Conservation (phyloP, 306 rosid genomes). For the Dalbergia cochinchinensis region DNA sequence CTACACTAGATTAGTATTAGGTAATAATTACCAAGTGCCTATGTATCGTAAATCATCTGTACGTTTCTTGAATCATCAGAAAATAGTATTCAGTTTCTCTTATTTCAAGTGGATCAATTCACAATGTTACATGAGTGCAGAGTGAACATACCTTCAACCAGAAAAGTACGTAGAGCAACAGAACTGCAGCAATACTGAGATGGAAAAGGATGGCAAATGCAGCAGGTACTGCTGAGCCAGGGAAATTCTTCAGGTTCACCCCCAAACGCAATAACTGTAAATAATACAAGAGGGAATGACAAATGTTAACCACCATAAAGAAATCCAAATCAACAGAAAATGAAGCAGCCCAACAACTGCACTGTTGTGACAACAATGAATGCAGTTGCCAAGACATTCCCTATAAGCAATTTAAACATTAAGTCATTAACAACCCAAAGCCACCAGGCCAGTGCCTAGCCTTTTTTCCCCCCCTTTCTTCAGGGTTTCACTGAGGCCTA, state of each 20-base stretch:
- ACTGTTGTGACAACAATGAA: background rate
- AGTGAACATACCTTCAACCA: slow-evolving; percentile 89
- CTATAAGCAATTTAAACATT: slow-evolving; percentile 15
- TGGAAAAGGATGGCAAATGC: slow-evolving; percentile 79
- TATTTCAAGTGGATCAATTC: background rate
- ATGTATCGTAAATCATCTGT: too few relatives aligned
- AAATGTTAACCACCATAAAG: slow-evolving; percentile 17
- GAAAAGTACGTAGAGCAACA: slow-evolving; percentile 83
- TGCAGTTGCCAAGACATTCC: slow-evolving; percentile 6
- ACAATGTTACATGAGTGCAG: background rate
- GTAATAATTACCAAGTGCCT: too few relatives aligned
- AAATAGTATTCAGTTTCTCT: too few relatives aligned
- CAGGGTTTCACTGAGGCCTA: background rate
- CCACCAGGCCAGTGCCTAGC: slow-evolving; percentile 3
- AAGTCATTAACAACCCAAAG: background rate
- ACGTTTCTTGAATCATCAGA: too few relatives aligned
- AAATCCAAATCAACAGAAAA: slow-evolving; percentile 15
- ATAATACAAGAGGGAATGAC: slow-evolving; percentile 42
- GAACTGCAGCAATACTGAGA: slow-evolving; percentile 77
- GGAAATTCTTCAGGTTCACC: slow-evolving; percentile 91
- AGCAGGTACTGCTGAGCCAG: slow-evolving; percentile 72
- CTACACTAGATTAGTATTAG: too few relatives aligned
- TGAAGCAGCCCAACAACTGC: background rate
- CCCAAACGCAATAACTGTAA: slow-evolving; percentile 77
- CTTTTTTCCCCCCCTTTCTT: background rate